Percentiles rank a stretch among this genome's conserved stretches.
Conservation (phyloP, 2,329 filamentous ascomycete species). For the Fusarium pseudonygamai region DNA sequence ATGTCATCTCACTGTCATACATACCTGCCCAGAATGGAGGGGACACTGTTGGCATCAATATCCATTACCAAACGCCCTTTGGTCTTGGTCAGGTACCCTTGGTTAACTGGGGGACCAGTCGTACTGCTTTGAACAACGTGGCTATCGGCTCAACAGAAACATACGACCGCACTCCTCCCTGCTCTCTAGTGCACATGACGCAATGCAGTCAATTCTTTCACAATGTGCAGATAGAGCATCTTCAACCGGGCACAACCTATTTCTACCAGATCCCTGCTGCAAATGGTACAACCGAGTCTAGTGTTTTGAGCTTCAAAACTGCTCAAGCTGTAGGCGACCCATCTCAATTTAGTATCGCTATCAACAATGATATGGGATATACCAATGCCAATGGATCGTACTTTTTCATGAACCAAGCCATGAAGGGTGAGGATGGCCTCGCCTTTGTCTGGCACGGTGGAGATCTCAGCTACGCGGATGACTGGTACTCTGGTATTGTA, state of each 20-base stretch:
- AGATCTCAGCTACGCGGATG: constrained; percentile 3
- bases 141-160: neutral
- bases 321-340: neutral
- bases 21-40: neutral
- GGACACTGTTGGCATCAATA: neutral
- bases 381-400: neutral
- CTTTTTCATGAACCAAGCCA: neutral
- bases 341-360: neutral
- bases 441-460: neutral
- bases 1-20: neutral
- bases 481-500: neutral
- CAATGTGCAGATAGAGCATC: neutral
- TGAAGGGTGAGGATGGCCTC: neutral
- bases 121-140: neutral
- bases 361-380: neutral
- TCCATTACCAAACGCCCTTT: neutral
- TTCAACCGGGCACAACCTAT: neutral
- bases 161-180: neutral
- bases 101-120: fast-evolving
- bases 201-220: constrained; percentile 7
- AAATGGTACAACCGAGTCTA: neutral
- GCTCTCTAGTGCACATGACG: neutral
- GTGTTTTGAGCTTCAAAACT: neutral
- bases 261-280: neutral
- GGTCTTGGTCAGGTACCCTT: neutral